phyloP scores from a whole-genome alignment of 495 filamentous ascomycete genomes.

The Neurospora cerealis region DNA sequence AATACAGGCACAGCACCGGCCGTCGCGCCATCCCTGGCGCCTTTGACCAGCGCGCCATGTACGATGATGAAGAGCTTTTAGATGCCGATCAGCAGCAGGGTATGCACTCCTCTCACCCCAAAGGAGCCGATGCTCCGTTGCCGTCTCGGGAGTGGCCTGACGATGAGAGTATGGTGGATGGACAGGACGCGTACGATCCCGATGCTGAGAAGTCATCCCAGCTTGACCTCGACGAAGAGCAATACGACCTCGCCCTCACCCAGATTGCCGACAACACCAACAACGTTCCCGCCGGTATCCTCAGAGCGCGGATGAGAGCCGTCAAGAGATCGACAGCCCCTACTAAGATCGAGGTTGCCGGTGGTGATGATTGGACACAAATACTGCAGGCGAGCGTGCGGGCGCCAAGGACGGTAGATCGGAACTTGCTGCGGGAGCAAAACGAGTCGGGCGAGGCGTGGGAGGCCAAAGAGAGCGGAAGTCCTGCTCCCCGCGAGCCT shows the following conservation, averaged over 20 bases:
- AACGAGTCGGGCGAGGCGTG: conserved; percentile 32
- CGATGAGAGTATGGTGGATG: conserved; percentile 55
- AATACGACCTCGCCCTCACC: conserved; percentile 29
- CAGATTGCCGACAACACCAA: conserved; percentile 24
- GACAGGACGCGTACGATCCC: conserved; percentile 45
- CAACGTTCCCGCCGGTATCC: conserved; percentile 41
- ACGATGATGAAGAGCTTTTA: conserved; percentile 32
- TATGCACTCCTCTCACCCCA: conserved; percentile 88
- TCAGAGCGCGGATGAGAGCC: conserved; percentile 46
- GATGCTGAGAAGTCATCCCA: conserved; percentile 19
- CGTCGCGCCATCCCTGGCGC: conserved; percentile 62
- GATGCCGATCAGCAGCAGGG: conserved; percentile 45
- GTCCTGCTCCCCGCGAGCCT: conserved; percentile 23
- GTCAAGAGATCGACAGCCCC: conserved; percentile 49
- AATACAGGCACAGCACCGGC: conserved; percentile 51
- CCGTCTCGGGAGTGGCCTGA: conserved; percentile 47
- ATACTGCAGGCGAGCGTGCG: conserved; percentile 87
- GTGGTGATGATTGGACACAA: conserved; percentile 71
- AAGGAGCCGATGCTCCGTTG: conserved; percentile 63
- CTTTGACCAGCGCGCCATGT: conserved; percentile 53
- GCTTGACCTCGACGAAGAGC: conserved; percentile 31
- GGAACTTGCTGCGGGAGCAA: conserved; percentile 41
- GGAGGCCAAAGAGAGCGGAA: conserved; percentile 26
- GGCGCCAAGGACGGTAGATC: conserved; percentile 71
- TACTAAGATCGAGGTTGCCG: conserved; percentile 45